Conservation (phyloP, 2,329 filamentous ascomycete species). For the Cladobotryum mycophilum region DNA sequence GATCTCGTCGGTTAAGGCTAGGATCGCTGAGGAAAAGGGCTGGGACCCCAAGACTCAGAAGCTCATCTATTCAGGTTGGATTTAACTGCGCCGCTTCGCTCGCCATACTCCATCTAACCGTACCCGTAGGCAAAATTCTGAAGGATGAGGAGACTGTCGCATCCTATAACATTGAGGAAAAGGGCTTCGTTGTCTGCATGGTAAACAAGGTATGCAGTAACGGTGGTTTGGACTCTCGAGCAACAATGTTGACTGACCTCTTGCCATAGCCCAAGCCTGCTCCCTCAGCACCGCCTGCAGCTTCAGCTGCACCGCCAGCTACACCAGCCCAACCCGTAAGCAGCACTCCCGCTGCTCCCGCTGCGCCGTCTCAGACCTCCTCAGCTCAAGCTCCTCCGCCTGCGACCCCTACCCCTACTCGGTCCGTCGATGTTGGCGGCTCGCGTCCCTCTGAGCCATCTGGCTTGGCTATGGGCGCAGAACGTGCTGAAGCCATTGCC, state of each 20-base stretch:
- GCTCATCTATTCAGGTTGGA: conserved; percentile 92
- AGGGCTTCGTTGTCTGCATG: conserved; percentile 99
- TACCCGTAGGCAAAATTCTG: conserved; percentile 77
- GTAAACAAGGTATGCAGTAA: conserved; percentile 73
- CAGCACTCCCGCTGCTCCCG: conserved; percentile 54
- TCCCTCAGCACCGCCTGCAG: conserved; percentile 44
- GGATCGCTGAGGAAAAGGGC: conserved; percentile 86
- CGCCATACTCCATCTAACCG: conserved; percentile 15
- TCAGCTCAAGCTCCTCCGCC: conserved; percentile 45
- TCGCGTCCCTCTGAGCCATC: conserved; percentile 52
- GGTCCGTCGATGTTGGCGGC: conserved; percentile 30
- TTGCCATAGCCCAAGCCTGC: conserved; percentile 38
- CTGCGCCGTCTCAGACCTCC: conserved; percentile 31
- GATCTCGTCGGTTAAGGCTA: conserved; percentile 88
- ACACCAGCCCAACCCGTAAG: conserved; percentile 51
- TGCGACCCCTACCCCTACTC: conserved; percentile 50
- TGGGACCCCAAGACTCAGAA: conserved; percentile 90
- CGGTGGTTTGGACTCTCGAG: neutral
- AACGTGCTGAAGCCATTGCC: conserved; percentile 73
- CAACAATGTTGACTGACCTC: neutral
- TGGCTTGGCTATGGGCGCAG: conserved; percentile 77
- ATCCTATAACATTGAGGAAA: conserved; percentile 98
- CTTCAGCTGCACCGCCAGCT: conserved; percentile 51
- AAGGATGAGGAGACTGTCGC: conserved; percentile 96
- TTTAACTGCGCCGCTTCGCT: neutral